These are phyloP conservation scores for Pontederia crassipes DNA, from an alignment of 176 grass and related monocot genomes.

Conservation along the genomic window DNA sequence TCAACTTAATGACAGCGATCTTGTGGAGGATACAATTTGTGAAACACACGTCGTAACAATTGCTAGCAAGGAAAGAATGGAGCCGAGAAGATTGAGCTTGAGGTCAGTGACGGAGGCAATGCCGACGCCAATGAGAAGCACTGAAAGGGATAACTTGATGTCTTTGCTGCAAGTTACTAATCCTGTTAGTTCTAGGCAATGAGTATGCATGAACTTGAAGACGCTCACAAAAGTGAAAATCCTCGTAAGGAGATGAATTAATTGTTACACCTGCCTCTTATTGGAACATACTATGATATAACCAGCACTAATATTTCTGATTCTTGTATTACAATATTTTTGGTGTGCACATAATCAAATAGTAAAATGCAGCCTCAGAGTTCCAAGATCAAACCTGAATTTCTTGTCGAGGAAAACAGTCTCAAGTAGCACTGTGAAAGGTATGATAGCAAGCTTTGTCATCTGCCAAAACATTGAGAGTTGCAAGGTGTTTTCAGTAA, in stretches of 20 bases:
- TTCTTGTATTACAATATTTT: too few relatives aligned
- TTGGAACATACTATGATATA: too few relatives aligned
- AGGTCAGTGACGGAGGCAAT: constrained; percentile 88
- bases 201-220: too few relatives aligned
- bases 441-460: constrained; percentile 98
- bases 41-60: constrained; percentile 72
- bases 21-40: constrained; percentile 59
- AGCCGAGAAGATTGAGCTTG: constrained; percentile 82
- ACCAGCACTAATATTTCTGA: too few relatives aligned
- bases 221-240: too few relatives aligned
- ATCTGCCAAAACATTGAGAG: constrained; percentile 47
- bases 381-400: constrained; percentile 52
- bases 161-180: constrained; percentile 37
- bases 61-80: constrained; percentile 47
- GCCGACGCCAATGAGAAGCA: constrained; percentile 70
- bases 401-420: constrained; percentile 89
- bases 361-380: too few relatives aligned
- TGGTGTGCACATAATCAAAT: too few relatives aligned
- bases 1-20: too few relatives aligned
- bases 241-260: too few relatives aligned
- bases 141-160: constrained; percentile 68
- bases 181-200: too few relatives aligned
- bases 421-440: constrained; percentile 95
- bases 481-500: too few relatives aligned
- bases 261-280: too few relatives aligned